phyloP scores from a whole-genome alignment of 345 rosid species.

The Murraya koenigii region DNA sequence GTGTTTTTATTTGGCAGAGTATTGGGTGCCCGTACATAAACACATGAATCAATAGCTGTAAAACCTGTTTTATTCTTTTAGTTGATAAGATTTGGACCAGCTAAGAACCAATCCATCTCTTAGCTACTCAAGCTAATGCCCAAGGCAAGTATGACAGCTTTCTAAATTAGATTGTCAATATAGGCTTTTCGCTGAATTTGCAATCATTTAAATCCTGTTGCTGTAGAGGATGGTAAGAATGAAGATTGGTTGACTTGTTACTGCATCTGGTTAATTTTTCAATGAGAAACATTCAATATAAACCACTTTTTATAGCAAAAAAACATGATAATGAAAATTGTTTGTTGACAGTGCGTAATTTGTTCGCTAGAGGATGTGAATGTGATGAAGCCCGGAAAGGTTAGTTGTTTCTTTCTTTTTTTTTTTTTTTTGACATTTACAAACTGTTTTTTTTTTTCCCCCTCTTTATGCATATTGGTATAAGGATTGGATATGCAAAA shows the following conservation, averaged over 20 bases:
- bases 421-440: too few relatives aligned
- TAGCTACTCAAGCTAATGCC: neutral
- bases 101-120: neutral
- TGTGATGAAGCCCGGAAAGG: constrained; percentile 83
- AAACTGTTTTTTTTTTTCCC: neutral
- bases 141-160: neutral
- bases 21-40: neutral
- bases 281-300: neutral
- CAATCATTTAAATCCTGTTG: neutral
- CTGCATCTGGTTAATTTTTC: neutral
- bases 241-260: neutral
- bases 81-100: neutral
- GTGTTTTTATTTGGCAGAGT: neutral
- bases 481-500: neutral
- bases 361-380: constrained; percentile 91
- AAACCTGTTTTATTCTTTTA: neutral
- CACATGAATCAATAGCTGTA: neutral
- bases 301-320: neutral
- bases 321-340: constrained; percentile 12
- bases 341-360: constrained; percentile 67
- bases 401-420: constrained; percentile 16
- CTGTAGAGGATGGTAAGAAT: neutral
- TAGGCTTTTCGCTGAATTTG: neutral
- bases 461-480: neutral
- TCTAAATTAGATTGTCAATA: neutral